These are phyloP conservation scores for Fraxinus velutina DNA, from an alignment of 305 asterid species.

Conservation along the genomic window DNA sequence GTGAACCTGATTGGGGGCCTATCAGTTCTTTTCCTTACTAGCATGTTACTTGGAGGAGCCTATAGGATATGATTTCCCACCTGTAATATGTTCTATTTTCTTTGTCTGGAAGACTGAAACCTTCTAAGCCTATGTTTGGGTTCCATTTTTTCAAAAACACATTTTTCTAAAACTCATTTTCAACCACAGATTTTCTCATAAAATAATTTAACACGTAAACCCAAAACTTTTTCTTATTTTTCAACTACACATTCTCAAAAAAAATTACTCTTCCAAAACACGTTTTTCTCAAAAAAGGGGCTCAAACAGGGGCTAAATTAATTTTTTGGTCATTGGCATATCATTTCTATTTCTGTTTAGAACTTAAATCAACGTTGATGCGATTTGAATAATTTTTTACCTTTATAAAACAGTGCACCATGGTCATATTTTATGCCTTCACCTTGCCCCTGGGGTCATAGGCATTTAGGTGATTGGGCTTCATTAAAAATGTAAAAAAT, in stretches of 20 bases:
- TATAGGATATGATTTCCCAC: not conserved
- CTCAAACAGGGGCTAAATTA: not conserved
- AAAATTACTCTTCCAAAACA: no score
- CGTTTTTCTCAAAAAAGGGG: no score
- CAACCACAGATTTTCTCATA: no score
- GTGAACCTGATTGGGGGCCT: no score
- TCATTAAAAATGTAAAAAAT: not conserved
- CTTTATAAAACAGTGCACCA: not conserved
- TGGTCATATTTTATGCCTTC: not conserved
- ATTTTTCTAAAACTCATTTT: no score
- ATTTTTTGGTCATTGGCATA: not conserved
- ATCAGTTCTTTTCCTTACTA: not conserved
- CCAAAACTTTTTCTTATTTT: no score
- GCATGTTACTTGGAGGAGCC: not conserved
- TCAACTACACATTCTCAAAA: no score
- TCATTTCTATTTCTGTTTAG: not conserved
- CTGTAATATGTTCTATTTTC: not conserved
- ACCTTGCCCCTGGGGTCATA: not conserved
- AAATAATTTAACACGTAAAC: no score
- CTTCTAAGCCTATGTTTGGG: not conserved
- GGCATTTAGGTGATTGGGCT: not conserved
- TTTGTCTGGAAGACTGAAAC: not conserved
- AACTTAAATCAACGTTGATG: not conserved
- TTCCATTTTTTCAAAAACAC: no score
- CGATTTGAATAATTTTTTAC: not conserved